Conservation (phyloP, 352 stramenopile species). For the Aphanomyces astaci region DNA sequence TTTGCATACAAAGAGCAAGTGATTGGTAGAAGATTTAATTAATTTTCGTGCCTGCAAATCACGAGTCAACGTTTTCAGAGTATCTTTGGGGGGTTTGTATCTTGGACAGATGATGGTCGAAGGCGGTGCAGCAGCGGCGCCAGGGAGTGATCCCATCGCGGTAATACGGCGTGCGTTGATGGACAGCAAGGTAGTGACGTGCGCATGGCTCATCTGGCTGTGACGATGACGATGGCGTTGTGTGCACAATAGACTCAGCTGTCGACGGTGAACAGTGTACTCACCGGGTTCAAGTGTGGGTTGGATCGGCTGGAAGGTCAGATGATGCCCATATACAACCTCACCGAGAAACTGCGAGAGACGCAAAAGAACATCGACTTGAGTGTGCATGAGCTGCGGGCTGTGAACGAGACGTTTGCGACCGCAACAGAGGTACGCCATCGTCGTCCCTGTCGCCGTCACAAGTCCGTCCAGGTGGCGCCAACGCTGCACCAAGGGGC, state of each 20-base stretch:
- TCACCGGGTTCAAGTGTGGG: slow-evolving; percentile 40
- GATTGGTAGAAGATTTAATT: not conserved
- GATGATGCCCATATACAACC: slow-evolving; percentile 79
- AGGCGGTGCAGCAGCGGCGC: not conserved
- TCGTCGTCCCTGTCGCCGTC: too few relatives aligned
- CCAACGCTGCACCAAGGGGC: slow-evolving; percentile 49
- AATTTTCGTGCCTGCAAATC: not conserved
- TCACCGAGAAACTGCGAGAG: slow-evolving; percentile 68
- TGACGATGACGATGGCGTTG: too few relatives aligned
- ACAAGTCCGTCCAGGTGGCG: slow-evolving; percentile 37
- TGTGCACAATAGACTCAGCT: slow-evolving; percentile 32
- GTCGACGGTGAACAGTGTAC: slow-evolving; percentile 45
- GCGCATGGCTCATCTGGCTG: too few relatives aligned
- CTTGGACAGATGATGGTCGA: not conserved
- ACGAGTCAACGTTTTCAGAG: too few relatives aligned
- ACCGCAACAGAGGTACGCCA: slow-evolving; percentile 51
- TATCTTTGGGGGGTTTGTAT: not conserved
- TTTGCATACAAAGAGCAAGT: not conserved
- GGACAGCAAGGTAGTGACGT: not conserved
- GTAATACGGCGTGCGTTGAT: not conserved
- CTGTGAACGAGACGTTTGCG: slow-evolving; percentile 70
- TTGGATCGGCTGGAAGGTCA: slow-evolving; percentile 38
- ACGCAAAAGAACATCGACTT: slow-evolving; percentile 81
- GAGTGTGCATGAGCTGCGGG: slow-evolving; percentile 57
- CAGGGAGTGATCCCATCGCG: not conserved